Conservation (phyloP, 2,329 filamentous ascomycete species). For the Alternaria novae-zelandiae region DNA sequence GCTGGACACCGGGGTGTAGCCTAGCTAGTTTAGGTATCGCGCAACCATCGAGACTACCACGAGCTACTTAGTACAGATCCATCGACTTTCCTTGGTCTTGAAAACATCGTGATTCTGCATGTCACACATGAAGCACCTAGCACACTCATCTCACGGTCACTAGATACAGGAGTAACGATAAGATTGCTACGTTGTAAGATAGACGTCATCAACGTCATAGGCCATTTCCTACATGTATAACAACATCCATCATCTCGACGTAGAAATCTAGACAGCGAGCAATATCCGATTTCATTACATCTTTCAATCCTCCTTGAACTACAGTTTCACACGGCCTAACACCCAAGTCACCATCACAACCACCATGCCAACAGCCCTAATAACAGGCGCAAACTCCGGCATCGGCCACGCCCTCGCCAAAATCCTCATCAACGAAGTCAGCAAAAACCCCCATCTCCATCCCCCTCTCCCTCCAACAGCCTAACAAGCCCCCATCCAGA, state of each 20-base stretch:
- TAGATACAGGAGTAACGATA: not conserved
- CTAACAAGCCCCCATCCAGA: conserved; percentile 17
- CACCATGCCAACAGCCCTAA: conserved; percentile 48
- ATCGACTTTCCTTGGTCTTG: not conserved
- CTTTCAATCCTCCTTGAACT: not conserved
- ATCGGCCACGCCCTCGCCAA: conserved; percentile 49
- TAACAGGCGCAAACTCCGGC: conserved; percentile 52
- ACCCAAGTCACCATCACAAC: not conserved
- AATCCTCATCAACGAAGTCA: conserved; percentile 35
- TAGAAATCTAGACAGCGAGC: no score
- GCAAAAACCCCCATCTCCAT: not conserved
- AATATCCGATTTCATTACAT: no score
- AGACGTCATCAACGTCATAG: conserved; percentile 5
- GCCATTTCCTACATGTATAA: not conserved
- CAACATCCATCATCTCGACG: not conserved
- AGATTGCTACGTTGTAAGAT: not conserved
- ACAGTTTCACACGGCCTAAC: not conserved
- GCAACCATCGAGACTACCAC: not conserved
- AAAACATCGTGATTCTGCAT: not conserved
- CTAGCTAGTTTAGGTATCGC: not conserved
- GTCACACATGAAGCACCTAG: not conserved
- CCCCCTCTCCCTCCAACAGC: not conserved
- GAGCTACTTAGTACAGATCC: not conserved
- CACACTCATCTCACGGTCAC: not conserved
- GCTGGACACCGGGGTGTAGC: not conserved